Evolutionary conservation across 192 early-diverging fungal species (phyloP), one percentile per base, ranked within the genome.

Genomic region (Coemansia javaensis): DNA sequence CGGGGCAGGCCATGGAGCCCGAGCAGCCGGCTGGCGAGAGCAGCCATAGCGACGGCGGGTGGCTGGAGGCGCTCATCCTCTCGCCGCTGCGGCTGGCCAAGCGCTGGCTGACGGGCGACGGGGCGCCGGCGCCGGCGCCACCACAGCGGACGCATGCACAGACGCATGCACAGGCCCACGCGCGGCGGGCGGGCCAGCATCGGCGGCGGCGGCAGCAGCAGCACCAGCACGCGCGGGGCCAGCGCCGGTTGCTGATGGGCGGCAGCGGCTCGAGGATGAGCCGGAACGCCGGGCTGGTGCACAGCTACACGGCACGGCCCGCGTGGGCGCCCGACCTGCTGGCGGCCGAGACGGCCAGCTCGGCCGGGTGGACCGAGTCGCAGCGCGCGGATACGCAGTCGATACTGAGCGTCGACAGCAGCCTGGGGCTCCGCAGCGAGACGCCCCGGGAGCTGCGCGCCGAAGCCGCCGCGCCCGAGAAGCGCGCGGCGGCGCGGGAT

Each of bases 361-460:
- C 32, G 7, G 20, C 10, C 17, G 17, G 25, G 15, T 15, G 14
- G n/a, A n/a, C 12, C 40, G 25, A 21, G 25, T 50, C 47, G n/a
- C 45, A 41, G 42, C 17, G 32, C 0, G 33, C 32, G 16, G 54
- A 48, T 4, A 16, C 47, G 12, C 44, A 33, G 32, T 72, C 68
- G n/a, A 43, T 53, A 1, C 35, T 65, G 10, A 65, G 62, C 24
- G 44, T 72, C 18, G 68, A 72, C 32, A 60, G 62, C 48, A 65
- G 48, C 16, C 15, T 52, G 7, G 12, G 25, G 13, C 43, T 44
- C 28, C 27, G 43, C 24, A 28, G 16, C 43, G 18, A 17, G 12
- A 18, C n/a, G 5, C 24, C 27, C 2, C 16, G 9, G n/a, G 1
- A 10, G 16, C 33, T 16, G 33, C 2, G 28, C 43, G 15, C 3